Percentiles rank a stretch among this genome's conserved stretches.
phyloP scores from a whole-genome alignment of 2,329 filamentous ascomycete genomes.

The Neofusicoccum sp. region DNA sequence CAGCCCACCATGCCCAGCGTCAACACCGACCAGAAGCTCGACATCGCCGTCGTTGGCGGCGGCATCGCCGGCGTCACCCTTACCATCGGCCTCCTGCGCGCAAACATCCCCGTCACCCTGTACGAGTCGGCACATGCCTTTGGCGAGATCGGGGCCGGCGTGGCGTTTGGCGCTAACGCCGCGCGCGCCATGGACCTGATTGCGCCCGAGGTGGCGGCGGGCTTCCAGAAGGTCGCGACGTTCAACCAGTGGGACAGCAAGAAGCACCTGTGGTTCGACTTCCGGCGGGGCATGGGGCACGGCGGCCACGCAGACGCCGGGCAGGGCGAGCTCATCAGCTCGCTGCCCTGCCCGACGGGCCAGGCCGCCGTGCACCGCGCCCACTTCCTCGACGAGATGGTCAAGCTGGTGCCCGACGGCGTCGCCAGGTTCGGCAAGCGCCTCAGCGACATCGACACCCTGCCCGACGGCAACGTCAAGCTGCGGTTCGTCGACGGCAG shows the following conservation, averaged over 20 bases:
- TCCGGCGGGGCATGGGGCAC: conserved; percentile 37
- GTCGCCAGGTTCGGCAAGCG: conserved; percentile 47
- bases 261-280: conserved; percentile 47
- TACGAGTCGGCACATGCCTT: conserved; percentile 61
- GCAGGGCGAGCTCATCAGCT: conserved; percentile 31
- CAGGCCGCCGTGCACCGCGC: conserved; percentile 48
- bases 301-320: conserved; percentile 25
- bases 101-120: conserved; percentile 51
- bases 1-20: conserved; percentile 31
- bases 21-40: conserved; percentile 37
- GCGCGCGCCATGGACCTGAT: conserved; percentile 58
- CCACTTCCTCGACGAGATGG: conserved; percentile 53
- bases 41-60: conserved; percentile 61
- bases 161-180: conserved; percentile 60
- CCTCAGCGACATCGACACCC: conserved; percentile 30
- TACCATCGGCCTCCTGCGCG: conserved; percentile 54
- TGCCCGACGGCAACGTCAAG: conserved; percentile 31
- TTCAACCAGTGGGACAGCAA: conserved; percentile 41
- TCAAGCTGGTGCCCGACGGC: conserved; percentile 48
- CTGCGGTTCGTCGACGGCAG: conserved; percentile 50
- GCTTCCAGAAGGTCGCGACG: conserved; percentile 48
- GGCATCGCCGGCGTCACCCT: conserved; percentile 61
- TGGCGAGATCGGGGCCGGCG: conserved; percentile 61
- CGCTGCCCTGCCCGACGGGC: conserved; percentile 27
- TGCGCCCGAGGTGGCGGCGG: conserved; percentile 47